Evolutionary conservation across 2,329 filamentous ascomycete species (phyloP).

Genomic region (Monosporascus sp.): DNA sequence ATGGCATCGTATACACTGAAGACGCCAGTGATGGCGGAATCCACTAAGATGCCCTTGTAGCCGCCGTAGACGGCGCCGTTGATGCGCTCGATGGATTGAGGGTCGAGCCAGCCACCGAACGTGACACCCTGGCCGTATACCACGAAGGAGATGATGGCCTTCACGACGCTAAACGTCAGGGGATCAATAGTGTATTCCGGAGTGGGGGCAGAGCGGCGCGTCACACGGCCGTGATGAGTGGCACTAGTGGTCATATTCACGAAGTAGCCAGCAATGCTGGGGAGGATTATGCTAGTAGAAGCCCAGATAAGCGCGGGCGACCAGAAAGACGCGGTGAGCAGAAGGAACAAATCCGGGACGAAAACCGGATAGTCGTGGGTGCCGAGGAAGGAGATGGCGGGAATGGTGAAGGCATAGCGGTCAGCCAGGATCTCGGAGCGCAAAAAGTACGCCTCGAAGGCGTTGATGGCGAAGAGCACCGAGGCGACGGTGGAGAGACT

Average conservation of each 20-base stretch:
- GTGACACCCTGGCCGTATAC: conserved; percentile 67
- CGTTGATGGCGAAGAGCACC: conserved; percentile 62
- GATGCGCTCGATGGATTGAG: conserved; percentile 56
- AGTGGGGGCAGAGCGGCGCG: conserved; percentile 34
- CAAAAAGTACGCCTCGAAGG: conserved; percentile 66
- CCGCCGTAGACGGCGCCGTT: conserved; percentile 64
- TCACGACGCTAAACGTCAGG: conserved; percentile 82
- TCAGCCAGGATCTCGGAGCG: conserved; percentile 66
- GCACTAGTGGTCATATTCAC: conserved; percentile 68
- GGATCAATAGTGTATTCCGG: conserved; percentile 68
- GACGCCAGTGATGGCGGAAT: conserved; percentile 61
- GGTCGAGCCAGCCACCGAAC: conserved; percentile 56
- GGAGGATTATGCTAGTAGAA: conserved; percentile 64
- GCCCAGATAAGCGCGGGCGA: conserved; percentile 72
- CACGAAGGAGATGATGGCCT: conserved; percentile 75
- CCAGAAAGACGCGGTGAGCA: conserved; percentile 79
- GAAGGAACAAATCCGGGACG: conserved; percentile 73
- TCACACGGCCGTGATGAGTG: conserved; percentile 34
- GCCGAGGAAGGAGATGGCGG: conserved; percentile 50
- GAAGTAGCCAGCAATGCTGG: conserved; percentile 74
- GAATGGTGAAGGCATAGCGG: conserved; percentile 67
- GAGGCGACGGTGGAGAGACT: conserved; percentile 66
- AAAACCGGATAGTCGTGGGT: conserved; percentile 56
- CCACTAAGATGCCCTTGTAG: conserved; percentile 63
- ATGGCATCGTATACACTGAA: conserved; percentile 74